Evolutionary conservation across 306 rosid species (phyloP).

Genomic region (Begonia masoniana): DNA sequence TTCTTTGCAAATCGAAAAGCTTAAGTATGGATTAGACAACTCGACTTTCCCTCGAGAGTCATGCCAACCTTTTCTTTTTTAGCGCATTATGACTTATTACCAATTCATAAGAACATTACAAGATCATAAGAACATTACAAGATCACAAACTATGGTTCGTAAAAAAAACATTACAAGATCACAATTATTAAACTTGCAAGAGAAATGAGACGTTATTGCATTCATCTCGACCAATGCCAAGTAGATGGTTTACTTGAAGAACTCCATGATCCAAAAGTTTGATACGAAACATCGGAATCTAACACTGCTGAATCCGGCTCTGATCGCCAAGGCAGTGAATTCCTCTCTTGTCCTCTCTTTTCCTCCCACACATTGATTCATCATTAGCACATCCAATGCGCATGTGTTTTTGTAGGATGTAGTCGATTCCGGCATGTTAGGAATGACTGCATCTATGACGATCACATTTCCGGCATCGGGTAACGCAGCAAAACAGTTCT

Average conservation of each 20-base stretch:
- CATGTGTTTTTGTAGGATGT: constrained; percentile 1
- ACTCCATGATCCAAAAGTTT: constrained; percentile 40
- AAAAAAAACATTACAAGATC: background rate
- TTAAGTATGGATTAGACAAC: no score
- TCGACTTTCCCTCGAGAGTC: no score
- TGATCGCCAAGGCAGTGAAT: constrained; percentile 29
- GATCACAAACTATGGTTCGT: no score
- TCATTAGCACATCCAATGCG: constrained; percentile 26
- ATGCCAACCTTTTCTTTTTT: no score
- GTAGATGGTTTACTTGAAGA: constrained; percentile 22
- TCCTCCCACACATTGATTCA: constrained; percentile 39
- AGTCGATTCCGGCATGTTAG: constrained; percentile 15
- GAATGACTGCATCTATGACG: constrained; percentile 25
- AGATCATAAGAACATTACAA: no score
- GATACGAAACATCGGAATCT: constrained; percentile 18
- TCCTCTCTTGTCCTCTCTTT: constrained; percentile 33
- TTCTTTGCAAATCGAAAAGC: no score
- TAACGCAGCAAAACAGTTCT: constrained; percentile 32
- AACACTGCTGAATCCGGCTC: constrained; percentile 37
- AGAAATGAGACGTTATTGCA: no score
- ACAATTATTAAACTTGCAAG: background rate
- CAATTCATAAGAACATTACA: no score
- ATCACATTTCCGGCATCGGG: constrained; percentile 46
- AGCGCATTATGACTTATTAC: no score
- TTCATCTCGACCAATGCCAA: no score